Percentiles rank a stretch among this genome's conserved stretches.
Conservation (phyloP, 169 alveolate species). For the Blepharisma undulans region DNA sequence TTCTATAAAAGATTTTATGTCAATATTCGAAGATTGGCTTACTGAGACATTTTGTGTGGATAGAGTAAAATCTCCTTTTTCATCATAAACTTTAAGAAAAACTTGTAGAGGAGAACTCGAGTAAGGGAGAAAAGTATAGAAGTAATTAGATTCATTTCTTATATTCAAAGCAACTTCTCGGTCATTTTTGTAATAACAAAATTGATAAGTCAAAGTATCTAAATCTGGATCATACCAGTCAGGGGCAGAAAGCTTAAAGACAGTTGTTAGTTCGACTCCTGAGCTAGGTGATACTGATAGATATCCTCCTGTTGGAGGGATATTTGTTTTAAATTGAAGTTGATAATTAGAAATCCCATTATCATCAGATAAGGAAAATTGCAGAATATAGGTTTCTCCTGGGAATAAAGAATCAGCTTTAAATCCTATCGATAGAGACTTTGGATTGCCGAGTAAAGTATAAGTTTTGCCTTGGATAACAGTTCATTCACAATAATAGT, state of each 20-base stretch:
- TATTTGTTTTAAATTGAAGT: background rate
- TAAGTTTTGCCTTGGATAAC: background rate
- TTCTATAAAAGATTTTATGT: no score
- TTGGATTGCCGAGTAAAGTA: background rate
- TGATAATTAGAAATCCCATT: background rate
- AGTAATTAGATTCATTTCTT: background rate
- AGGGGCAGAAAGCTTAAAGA: background rate
- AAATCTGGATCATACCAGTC: background rate
- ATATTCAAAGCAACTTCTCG: background rate
- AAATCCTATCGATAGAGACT: background rate
- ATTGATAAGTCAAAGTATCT: conserved; percentile 25
- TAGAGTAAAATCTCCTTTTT: background rate
- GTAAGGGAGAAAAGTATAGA: background rate
- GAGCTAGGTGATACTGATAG: background rate
- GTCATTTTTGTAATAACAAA: background rate
- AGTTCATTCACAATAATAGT: background rate
- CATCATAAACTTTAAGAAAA: background rate
- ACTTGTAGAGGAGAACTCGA: background rate
- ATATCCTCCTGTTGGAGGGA: background rate
- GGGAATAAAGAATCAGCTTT: background rate
- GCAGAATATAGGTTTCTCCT: background rate
- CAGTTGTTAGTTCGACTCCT: background rate
- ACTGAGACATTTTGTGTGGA: background rate
- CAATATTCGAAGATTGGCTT: no score
- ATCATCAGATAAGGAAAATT: background rate